Conservation (phyloP, 225 moss, liverwort and hornwort species). For the Lunularia cruciata region DNA sequence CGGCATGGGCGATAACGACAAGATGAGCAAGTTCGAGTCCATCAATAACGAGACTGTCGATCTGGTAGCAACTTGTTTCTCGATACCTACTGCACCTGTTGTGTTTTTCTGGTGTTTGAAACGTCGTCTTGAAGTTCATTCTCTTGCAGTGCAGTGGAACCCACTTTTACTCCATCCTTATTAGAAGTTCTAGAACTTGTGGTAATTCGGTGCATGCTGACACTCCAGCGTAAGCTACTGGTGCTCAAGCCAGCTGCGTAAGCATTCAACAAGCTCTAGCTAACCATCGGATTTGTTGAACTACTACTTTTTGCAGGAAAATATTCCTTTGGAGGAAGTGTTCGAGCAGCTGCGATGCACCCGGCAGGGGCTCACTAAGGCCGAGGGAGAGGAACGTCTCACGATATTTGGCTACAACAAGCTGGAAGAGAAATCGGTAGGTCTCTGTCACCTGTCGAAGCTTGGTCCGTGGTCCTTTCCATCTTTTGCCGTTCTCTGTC, state of each 20-base stretch:
- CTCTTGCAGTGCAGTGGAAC: too few species aligned
- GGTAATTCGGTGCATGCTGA: background rate
- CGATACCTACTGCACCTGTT: too few species aligned
- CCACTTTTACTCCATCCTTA: too few species aligned
- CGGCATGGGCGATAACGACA: constrained; percentile 21
- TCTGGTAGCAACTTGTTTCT: constrained; percentile 23
- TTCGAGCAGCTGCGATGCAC: constrained; percentile 35
- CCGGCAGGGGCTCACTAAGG: constrained; percentile 23
- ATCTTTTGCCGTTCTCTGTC: too few species aligned
- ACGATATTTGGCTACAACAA: constrained; percentile 33
- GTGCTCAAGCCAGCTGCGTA: too few species aligned
- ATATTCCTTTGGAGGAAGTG: constrained; percentile 34
- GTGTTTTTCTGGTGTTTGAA: too few species aligned
- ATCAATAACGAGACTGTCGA: constrained; percentile 47
- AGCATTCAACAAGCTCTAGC: too few species aligned
- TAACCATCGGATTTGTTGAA: too few species aligned
- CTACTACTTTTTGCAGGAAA: constrained; percentile 22
- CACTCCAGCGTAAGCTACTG: too few species aligned
- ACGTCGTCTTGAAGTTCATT: too few species aligned
- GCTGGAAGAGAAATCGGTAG: constrained; percentile 33
- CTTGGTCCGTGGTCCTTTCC: too few species aligned
- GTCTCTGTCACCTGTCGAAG: too few species aligned
- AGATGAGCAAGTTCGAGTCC: constrained; percentile 36
- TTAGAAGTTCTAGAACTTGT: background rate
- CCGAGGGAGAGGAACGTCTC: constrained; percentile 28